Conservation (phyloP, 2,329 filamentous ascomycete genomes). For the Phialemoniopsis sp. region DNA sequence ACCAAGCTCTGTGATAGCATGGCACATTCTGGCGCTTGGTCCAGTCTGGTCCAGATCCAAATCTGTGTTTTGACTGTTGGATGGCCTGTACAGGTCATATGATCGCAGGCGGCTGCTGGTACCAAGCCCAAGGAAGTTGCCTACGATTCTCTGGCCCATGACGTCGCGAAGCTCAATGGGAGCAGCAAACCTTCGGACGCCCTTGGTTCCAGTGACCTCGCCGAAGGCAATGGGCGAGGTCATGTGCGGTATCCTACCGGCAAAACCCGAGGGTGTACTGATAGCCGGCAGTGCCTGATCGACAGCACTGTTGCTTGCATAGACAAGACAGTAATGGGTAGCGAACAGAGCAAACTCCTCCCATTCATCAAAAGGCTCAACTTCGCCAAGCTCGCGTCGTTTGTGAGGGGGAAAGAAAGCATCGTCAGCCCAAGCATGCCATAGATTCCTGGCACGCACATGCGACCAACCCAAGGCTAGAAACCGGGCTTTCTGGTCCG, state of each 20-base stretch:
- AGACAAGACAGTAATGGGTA: slow-evolving; percentile 77
- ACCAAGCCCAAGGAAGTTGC: slow-evolving; percentile 39
- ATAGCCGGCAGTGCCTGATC: background rate
- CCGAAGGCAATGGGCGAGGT: slow-evolving; percentile 21
- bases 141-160: slow-evolving; percentile 37
- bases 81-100: slow-evolving; percentile 41
- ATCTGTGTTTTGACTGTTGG: slow-evolving; percentile 1
- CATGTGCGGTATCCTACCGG: background rate
- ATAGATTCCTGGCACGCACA: slow-evolving; percentile 64
- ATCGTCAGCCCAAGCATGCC: slow-evolving; percentile 75
- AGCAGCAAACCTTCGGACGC: slow-evolving; percentile 58
- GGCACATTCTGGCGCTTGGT: slow-evolving; percentile 61
- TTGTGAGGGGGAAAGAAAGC: slow-evolving; percentile 58
- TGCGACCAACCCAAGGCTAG: slow-evolving; percentile 61
- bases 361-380: slow-evolving; percentile 94
- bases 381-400: slow-evolving; percentile 57
- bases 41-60: slow-evolving; percentile 16
- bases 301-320: slow-evolving; percentile 44
- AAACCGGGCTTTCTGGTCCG: slow-evolving; percentile 69
- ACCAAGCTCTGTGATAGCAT: slow-evolving; percentile 66
- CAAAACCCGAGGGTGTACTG: background rate
- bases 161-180: slow-evolving; percentile 34
- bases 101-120: slow-evolving; percentile 40
- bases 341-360: slow-evolving; percentile 87
- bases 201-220: slow-evolving; percentile 30